These are phyloP conservation scores for Phyllachora maydis DNA, from an alignment of 2,329 filamentous ascomycete genomes.

Conservation along the genomic window DNA sequence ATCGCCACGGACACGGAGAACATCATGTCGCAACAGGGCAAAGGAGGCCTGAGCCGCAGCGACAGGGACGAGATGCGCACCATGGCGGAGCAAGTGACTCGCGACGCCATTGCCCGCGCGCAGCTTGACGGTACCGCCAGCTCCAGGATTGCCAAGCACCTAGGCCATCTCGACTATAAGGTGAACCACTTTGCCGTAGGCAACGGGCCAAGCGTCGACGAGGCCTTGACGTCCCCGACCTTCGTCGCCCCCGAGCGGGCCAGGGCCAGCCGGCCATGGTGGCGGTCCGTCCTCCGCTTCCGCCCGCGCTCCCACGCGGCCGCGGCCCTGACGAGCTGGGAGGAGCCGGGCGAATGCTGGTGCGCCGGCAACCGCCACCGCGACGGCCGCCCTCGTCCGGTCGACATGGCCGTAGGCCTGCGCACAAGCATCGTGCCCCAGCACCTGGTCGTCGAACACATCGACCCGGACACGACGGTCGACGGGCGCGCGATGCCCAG, in stretches of 20 bases:
- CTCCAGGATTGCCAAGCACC: slow-evolving; percentile 22
- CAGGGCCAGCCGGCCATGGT: too few relatives aligned
- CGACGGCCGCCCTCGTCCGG: slow-evolving; percentile 27
- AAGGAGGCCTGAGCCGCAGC: too few relatives aligned
- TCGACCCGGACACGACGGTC: slow-evolving; percentile 37
- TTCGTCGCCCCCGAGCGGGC: slow-evolving; percentile 16
- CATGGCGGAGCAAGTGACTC: slow-evolving; percentile 19
- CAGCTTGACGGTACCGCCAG: slow-evolving; percentile 24
- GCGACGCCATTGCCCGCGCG: slow-evolving; percentile 19
- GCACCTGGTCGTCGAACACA: slow-evolving; percentile 54
- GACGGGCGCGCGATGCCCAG: slow-evolving; percentile 41
- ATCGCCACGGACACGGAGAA: slow-evolving; percentile 5
- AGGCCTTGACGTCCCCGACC: slow-evolving; percentile 34
- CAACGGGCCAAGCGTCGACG: slow-evolving; percentile 45
- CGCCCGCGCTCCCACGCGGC: slow-evolving; percentile 10
- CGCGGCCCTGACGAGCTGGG: slow-evolving; percentile 46
- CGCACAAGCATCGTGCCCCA: slow-evolving; percentile 39
- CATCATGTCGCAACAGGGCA: slow-evolving; percentile 1
- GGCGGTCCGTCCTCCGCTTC: too few relatives aligned
- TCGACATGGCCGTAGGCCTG: slow-evolving; percentile 44
- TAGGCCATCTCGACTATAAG: slow-evolving; percentile 23
- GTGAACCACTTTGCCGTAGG: slow-evolving; percentile 57
- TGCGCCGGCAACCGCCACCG: too few relatives aligned
- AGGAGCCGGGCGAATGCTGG: slow-evolving; percentile 74
- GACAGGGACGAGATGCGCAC: slow-evolving; percentile 17